Conservation (phyloP, 495 filamentous ascomycete species). For the Aspergillus heteromorphus region DNA sequence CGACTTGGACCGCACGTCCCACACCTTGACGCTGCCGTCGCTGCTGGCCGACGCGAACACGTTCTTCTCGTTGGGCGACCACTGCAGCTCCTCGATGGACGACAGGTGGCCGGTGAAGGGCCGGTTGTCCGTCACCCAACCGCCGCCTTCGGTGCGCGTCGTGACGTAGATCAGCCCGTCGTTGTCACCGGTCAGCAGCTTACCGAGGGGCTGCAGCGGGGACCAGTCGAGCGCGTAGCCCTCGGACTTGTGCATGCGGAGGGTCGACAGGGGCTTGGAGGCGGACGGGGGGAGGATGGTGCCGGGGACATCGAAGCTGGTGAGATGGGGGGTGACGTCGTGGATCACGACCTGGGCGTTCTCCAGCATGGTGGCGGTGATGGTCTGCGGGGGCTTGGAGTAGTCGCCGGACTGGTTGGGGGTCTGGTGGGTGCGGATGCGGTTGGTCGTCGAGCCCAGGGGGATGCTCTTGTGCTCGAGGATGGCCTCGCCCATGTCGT, state of each 20-base stretch:
- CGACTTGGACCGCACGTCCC: constrained; percentile 87
- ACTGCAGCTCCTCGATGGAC: constrained; percentile 91
- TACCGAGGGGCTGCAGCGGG: constrained; percentile 65
- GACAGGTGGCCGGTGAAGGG: constrained; percentile 77
- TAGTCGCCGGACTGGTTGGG: constrained; percentile 58
- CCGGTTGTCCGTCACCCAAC: constrained; percentile 75
- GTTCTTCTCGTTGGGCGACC: constrained; percentile 85
- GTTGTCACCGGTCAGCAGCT: constrained; percentile 88
- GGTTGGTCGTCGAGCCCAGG: constrained; percentile 80
- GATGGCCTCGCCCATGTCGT: constrained; percentile 82
- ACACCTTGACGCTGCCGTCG: constrained; percentile 91
- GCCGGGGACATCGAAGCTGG: constrained; percentile 83
- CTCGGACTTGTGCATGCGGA: constrained; percentile 86
- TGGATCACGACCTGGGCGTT: constrained; percentile 83
- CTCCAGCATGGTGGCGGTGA: constrained; percentile 90
- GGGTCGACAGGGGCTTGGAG: constrained; percentile 77
- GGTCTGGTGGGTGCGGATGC: constrained; percentile 76
- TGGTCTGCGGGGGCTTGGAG: constrained; percentile 64
- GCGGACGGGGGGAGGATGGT: constrained; percentile 70
- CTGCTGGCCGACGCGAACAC: constrained; percentile 91
- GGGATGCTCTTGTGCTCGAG: constrained; percentile 89
- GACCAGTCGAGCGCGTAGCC: constrained; percentile 97
- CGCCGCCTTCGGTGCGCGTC: constrained; percentile 76
- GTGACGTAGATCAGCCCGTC: constrained; percentile 84
- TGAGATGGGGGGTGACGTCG: constrained; percentile 82